Evolutionary conservation across 805 yeast species (phyloP).

Genomic region (Starmera amethionina): DNA sequence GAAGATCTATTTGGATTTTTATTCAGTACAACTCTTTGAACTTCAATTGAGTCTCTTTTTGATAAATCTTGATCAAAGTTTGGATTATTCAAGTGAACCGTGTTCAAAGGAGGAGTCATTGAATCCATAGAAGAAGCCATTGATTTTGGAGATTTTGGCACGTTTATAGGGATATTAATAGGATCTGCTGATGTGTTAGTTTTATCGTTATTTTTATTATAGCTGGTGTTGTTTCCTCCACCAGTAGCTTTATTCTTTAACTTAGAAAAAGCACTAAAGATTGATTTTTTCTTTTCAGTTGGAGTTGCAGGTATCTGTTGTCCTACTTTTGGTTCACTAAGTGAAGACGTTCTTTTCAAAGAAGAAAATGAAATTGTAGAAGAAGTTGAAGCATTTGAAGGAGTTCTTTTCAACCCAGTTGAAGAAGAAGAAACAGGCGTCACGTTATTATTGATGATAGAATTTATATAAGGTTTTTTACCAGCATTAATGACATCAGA

Average conservation of each 20-base stretch:
- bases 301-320: neutral
- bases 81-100: neutral
- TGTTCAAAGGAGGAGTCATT: neutral
- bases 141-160: slow-evolving; percentile 1
- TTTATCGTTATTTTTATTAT: too few species aligned
- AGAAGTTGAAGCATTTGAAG: neutral
- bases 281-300: slow-evolving; percentile 4
- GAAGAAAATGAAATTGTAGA: neutral
- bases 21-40: slow-evolving; percentile 31
- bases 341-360: neutral
- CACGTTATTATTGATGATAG: too few species aligned
- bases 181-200: neutral
- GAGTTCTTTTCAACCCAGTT: neutral
- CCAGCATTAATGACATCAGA: slow-evolving; percentile 11
- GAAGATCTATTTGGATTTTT: slow-evolving; percentile 31
- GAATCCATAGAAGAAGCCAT: neutral
- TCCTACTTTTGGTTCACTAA: neutral
- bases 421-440: neutral
- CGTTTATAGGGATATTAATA: neutral
- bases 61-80: neutral
- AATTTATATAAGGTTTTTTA: neutral
- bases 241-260: slow-evolving; percentile 2
- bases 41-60: neutral
- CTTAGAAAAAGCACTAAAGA: slow-evolving; percentile 11
- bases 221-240: neutral